phyloP scores from a whole-genome alignment of 2,329 filamentous ascomycete genomes.

The Nothophoma quercina region DNA sequence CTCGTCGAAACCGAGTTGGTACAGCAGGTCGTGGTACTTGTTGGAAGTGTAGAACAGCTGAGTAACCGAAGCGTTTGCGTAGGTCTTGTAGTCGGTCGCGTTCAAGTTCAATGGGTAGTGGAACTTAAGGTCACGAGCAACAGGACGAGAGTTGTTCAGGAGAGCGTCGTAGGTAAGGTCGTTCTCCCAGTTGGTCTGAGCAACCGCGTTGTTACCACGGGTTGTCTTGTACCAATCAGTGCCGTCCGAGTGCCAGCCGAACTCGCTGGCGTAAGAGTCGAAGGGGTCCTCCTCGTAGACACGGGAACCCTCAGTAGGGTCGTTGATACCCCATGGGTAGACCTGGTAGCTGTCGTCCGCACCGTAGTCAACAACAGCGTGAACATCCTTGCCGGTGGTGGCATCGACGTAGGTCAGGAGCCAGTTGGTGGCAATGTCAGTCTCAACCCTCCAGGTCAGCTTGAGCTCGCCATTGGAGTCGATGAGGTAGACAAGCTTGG shows the following conservation, averaged over 20 bases:
- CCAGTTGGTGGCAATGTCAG: conserved; percentile 63
- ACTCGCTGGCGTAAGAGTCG: conserved; percentile 56
- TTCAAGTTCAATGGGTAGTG: conserved; percentile 39
- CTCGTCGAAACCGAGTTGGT: conserved; percentile 66
- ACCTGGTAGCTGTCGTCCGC: conserved; percentile 63
- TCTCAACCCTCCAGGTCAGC: conserved; percentile 67
- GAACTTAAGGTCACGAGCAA: conserved; percentile 55
- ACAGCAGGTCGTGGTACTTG: conserved; percentile 66
- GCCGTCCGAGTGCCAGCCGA: conserved; percentile 63
- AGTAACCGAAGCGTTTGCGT: conserved; percentile 63
- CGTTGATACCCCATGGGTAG: conserved; percentile 62
- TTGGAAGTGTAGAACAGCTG: conserved; percentile 70
- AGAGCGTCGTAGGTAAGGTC: conserved; percentile 47
- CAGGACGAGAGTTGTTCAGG: conserved; percentile 61
- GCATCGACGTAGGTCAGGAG: conserved; percentile 65
- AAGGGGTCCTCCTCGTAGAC: conserved; percentile 58
- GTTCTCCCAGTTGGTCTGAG: conserved; percentile 59
- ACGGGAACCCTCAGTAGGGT: conserved; percentile 61
- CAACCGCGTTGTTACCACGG: conserved; percentile 66
- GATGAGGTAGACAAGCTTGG: conserved; percentile 62
- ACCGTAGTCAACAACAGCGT: conserved; percentile 63
- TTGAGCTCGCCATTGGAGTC: conserved; percentile 54
- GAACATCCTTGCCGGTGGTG: conserved; percentile 53
- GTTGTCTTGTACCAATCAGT: conserved; percentile 59
- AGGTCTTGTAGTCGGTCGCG: conserved; percentile 42